Evolutionary conservation across 257 asterid genomes (phyloP), one percentile per base, ranked within the genome.

Genomic region (Salvia rosmarinus): DNA sequence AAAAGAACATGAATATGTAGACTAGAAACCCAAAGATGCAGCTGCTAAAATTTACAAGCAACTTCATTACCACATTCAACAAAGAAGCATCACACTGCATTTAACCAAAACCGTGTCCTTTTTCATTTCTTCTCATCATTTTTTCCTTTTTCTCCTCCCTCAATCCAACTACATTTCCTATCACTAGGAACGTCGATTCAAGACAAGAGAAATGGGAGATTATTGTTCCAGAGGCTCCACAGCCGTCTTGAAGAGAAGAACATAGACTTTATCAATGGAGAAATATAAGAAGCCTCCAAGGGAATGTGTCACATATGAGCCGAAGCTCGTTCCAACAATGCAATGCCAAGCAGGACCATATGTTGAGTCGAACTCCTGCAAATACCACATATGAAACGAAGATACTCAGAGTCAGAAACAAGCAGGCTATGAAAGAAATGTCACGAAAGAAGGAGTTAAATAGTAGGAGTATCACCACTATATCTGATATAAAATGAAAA

Each of bases 341-440:
- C 97, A 91, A 82, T 91, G 95, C 97, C 97, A 89, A 35, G 97
- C 97, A 21, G 96, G 95, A 51, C 98, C 98, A 64, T 91, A 88
- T 0, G 82, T 79, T 1, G 87, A 80, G 79, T 91, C 96, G 55
- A 92, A 92, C 35, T 92, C 96, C 98, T 92, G 80, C 17, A 71
- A 42, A 75, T 39, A 35, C 67, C 50, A 34, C n/a, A 60, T 9
- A 10, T 12, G 2, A n/a, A n/a, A n/a, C n/a, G n/a, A n/a, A n/a
- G n/a, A 5, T 6, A 50, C 16, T 3, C 17, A 3, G 0, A 25
- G 2, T 28, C 16, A 11, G 6, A 12, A 11, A 12, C 50, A 12
- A 43, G 50, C 50, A 1, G n/a, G n/a, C n/a, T n/a, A n/a, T n/a
- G n/a, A n/a, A n/a, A n/a, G n/a, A n/a, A n/a, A n/a, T n/a, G n/a